phyloP scores from a whole-genome alignment of 176 grass and related monocot species.

The Aegilops bicornis region DNA sequence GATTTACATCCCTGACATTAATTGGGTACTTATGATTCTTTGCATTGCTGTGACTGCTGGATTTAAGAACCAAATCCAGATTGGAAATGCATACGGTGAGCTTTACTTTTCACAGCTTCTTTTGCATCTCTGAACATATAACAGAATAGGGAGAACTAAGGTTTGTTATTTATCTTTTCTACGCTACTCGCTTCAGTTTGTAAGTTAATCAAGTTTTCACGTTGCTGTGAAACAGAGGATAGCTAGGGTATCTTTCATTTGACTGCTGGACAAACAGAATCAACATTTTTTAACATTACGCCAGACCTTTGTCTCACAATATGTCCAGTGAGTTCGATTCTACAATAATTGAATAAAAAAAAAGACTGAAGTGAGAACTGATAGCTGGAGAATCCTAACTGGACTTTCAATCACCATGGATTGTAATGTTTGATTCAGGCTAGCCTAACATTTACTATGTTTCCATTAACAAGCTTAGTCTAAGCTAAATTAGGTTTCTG shows the following conservation, averaged over 20 bases:
- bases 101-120: conserved; percentile 9
- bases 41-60: conserved; percentile 88
- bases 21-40: conserved; percentile 84
- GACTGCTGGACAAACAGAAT: background rate
- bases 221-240: background rate
- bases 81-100: conserved; percentile 93
- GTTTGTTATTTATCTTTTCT: background rate
- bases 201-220: background rate
- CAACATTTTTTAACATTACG: background rate
- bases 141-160: background rate
- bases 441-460: background rate
- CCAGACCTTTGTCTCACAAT: background rate
- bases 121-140: conserved; percentile 13
- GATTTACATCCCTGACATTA: conserved; percentile 94
- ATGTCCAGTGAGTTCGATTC: background rate
- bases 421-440: background rate
- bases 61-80: conserved; percentile 74
- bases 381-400: background rate
- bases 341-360: background rate
- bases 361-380: background rate
- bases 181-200: background rate
- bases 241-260: conserved; percentile 13
- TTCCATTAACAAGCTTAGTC: background rate
- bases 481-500: conserved; percentile 4
- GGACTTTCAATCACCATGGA: background rate